A percentile compares a stretch with the other conserved stretches of the same genome.
Evolutionary conservation across 345 rosid species (phyloP).

Genomic region (Citrus sp.): DNA sequence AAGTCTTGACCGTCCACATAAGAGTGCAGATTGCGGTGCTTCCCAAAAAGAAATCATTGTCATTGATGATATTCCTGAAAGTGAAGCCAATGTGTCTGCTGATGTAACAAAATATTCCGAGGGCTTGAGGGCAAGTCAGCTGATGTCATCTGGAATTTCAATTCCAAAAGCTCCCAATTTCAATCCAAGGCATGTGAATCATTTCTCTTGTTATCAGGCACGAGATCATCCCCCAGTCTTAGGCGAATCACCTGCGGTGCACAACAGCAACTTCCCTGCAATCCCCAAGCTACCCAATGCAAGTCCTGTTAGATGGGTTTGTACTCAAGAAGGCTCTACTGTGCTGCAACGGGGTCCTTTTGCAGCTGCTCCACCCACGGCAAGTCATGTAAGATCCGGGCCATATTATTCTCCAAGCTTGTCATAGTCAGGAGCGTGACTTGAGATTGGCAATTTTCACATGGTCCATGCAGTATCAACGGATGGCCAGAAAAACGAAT

Average conservation of each 20-base stretch:
- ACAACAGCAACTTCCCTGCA: constrained; percentile 16
- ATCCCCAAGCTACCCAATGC: constrained; percentile 29
- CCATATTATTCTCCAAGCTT: constrained; percentile 41
- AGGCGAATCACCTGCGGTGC: constrained; percentile 17
- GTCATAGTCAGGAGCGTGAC: constrained; percentile 23
- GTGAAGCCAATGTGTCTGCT: constrained; percentile 16
- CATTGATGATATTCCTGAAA: constrained; percentile 50
- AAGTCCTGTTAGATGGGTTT: constrained; percentile 36
- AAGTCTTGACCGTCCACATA: constrained; percentile 12
- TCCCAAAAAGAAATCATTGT: constrained; percentile 41
- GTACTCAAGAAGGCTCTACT: constrained; percentile 33
- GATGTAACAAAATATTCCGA: constrained; percentile 20
- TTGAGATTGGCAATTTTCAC: constrained; percentile 10
- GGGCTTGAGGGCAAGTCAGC: constrained; percentile 21
- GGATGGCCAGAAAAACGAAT: constrained; percentile 9
- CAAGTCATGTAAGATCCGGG: constrained; percentile 32
- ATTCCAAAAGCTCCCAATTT: constrained; percentile 18
- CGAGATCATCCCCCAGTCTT: constrained; percentile 22
- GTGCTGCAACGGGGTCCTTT: constrained; percentile 35
- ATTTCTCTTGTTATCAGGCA: constrained; percentile 33
- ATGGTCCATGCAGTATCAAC: background rate
- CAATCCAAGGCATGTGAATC: constrained; percentile 20
- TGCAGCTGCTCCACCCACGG: constrained; percentile 28
- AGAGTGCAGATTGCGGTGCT: constrained; percentile 24
- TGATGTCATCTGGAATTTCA: constrained; percentile 25